These are phyloP conservation scores for Fomes fomentarius DNA, from an alignment of 1,284 basidiomycete species.

Conservation along the genomic window DNA sequence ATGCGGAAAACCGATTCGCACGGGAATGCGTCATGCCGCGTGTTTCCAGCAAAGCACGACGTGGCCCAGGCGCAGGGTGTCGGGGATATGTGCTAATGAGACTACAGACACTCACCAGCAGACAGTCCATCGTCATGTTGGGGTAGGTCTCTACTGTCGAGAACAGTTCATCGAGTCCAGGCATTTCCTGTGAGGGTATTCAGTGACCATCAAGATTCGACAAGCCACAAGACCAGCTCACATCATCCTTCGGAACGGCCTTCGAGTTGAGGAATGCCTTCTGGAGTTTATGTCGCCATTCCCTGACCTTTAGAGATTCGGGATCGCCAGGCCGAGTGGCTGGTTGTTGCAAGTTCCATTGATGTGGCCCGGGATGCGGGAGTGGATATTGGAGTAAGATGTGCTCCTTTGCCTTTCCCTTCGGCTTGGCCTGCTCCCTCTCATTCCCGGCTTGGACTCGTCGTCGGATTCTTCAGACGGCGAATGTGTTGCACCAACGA, in stretches of 20 bases:
- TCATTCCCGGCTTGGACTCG: too few relatives aligned
- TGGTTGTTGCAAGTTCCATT: too few relatives aligned
- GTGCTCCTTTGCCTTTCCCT: too few relatives aligned
- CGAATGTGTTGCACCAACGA: too few relatives aligned
- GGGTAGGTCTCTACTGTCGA: slow-evolving; percentile 84
- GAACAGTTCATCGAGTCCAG: slow-evolving; percentile 77
- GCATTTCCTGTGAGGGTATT: slow-evolving; percentile 67
- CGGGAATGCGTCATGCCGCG: slow-evolving; percentile 24
- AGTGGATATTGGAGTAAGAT: too few relatives aligned
- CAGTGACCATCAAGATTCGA: slow-evolving; percentile 13
- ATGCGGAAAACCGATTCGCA: slow-evolving; percentile 23
- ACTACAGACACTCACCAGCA: slow-evolving; percentile 56
- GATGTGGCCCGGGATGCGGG: too few relatives aligned
- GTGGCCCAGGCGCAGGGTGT: neutral
- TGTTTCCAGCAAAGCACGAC: slow-evolving; percentile 24
- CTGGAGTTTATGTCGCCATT: slow-evolving; percentile 91
- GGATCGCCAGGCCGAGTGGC: slow-evolving; percentile 49
- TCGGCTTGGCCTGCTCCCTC: too few relatives aligned
- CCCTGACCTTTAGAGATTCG: slow-evolving; percentile 77
- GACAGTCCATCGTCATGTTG: slow-evolving; percentile 83
- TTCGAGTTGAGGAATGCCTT: slow-evolving; percentile 82
- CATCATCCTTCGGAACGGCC: slow-evolving; percentile 56
- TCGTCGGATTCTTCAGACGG: too few relatives aligned
- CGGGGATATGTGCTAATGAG: neutral
- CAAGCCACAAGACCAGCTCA: slow-evolving; percentile 30